These are phyloP conservation scores for Tarenaya hassleriana DNA, from an alignment of 345 rosid species.

Conservation along the genomic window DNA sequence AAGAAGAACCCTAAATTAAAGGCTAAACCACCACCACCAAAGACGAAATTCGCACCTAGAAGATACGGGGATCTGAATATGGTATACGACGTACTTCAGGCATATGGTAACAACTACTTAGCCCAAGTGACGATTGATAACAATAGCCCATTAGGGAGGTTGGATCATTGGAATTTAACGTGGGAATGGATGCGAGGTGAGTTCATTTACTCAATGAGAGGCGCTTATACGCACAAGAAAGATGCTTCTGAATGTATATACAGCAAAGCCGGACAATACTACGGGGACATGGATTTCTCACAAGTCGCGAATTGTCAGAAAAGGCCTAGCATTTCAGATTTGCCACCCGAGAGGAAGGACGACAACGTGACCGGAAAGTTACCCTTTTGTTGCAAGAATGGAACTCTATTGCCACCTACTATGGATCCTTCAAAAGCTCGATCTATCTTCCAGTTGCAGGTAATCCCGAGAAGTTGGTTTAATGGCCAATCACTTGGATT, in stretches of 20 bases:
- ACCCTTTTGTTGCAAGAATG: conserved; percentile 78
- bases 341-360: conserved; percentile 45
- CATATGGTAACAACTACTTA: conserved; percentile 56
- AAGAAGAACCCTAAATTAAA: conserved; percentile 56
- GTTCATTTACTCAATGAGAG: conserved; percentile 67
- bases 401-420: conserved; percentile 48
- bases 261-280: conserved; percentile 55
- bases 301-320: conserved; percentile 57
- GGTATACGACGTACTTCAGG: conserved; percentile 59
- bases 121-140: conserved; percentile 91
- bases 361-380: conserved; percentile 54
- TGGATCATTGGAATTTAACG: conserved; percentile 87
- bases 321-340: conserved; percentile 60
- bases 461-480: conserved; percentile 9
- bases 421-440: conserved; percentile 58
- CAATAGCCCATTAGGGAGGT: conserved; percentile 58
- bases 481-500: no score
- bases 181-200: conserved; percentile 97
- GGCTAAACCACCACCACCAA: conserved; percentile 26
- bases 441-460: conserved; percentile 68
- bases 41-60: conserved; percentile 42
- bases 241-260: conserved; percentile 47
- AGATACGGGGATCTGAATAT: conserved; percentile 55
- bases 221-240: conserved; percentile 55
- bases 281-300: conserved; percentile 61